Percentiles rank a stretch among this genome's conserved stretches.
Evolutionary conservation across 129 eudicot genomes (phyloP).

Genomic region (Rutidosis leptorrhynchoides): DNA sequence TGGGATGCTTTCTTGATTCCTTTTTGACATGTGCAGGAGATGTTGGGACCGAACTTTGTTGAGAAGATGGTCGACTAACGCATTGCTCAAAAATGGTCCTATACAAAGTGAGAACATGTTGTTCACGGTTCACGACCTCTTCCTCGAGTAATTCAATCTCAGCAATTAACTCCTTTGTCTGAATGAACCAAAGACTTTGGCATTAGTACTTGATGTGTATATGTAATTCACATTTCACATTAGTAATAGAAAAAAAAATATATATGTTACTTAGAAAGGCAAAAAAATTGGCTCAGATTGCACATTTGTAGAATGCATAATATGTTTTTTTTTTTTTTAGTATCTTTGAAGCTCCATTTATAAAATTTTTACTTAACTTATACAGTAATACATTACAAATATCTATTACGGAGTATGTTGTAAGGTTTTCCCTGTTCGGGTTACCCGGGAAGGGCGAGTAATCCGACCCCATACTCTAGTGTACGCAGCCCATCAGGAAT

Average conservation of each 20-base stretch:
- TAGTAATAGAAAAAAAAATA: background rate
- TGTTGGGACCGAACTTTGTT: conserved; percentile 51
- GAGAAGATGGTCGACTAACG: conserved; percentile 60
- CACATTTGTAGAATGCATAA: too few relatives aligned
- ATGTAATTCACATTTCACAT: conserved; percentile 13
- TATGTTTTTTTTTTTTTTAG: too few relatives aligned
- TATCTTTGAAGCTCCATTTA: too few relatives aligned
- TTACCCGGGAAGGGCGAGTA: too few relatives aligned
- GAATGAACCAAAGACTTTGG: conserved; percentile 14
- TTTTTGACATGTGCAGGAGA: conserved; percentile 67
- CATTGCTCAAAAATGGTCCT: conserved; percentile 73
- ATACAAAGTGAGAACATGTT: conserved; percentile 83
- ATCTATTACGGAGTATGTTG: too few relatives aligned
- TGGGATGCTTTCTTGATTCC: conserved; percentile 68
- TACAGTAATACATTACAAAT: too few relatives aligned
- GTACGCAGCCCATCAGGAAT: too few relatives aligned
- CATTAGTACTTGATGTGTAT: conserved; percentile 20
- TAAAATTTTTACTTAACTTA: too few relatives aligned
- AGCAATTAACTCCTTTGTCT: conserved; percentile 80
- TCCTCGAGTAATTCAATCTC: conserved; percentile 89
- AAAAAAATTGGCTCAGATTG: too few relatives aligned
- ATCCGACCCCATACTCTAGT: too few relatives aligned
- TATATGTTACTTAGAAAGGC: background rate
- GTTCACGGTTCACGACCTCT: conserved; percentile 82
- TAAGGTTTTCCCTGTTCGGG: too few relatives aligned